Percentiles rank a stretch among this genome's conserved stretches.
Evolutionary conservation across 306 rosid species (phyloP).

Genomic region (Ormosia semicastrata): DNA sequence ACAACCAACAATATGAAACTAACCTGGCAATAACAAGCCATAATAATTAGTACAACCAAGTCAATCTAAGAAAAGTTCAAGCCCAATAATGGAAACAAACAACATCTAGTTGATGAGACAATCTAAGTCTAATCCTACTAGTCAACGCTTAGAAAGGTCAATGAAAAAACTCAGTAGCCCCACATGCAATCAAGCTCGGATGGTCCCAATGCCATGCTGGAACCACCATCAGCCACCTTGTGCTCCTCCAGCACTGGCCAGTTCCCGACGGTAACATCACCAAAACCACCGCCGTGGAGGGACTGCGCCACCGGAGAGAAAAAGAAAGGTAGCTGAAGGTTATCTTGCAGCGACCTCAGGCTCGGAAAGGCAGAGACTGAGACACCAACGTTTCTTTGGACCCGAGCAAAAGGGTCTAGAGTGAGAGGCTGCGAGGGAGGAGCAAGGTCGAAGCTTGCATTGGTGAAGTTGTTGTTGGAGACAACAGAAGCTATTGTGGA

Average conservation of each 20-base stretch:
- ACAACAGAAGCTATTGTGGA: constrained; percentile 58
- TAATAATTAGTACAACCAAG: background rate
- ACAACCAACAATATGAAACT: background rate
- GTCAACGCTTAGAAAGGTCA: background rate
- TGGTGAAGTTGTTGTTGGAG: constrained; percentile 19
- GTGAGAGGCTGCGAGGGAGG: constrained; percentile 9
- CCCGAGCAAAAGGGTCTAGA: constrained; percentile 37
- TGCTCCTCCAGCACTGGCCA: constrained; percentile 53
- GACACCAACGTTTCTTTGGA: constrained; percentile 50
- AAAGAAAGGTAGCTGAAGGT: constrained; percentile 70
- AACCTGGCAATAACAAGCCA: background rate
- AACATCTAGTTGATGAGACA: background rate
- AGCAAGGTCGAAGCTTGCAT: constrained; percentile 35
- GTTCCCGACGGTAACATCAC: constrained; percentile 33
- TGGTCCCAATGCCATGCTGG: constrained; percentile 29
- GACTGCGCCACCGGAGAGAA: constrained; percentile 36
- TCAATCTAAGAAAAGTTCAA: background rate
- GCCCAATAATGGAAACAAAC: background rate
- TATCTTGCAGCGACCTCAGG: constrained; percentile 81
- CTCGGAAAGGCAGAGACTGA: constrained; percentile 81
- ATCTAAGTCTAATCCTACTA: background rate
- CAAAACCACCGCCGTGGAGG: background rate
- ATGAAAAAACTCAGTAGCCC: constrained; percentile 43
- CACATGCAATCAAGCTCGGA: constrained; percentile 88
- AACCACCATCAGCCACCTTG: constrained; percentile 15